Conservation (phyloP, 1,284 basidiomycete species). For the Leccinum idahoense region DNA sequence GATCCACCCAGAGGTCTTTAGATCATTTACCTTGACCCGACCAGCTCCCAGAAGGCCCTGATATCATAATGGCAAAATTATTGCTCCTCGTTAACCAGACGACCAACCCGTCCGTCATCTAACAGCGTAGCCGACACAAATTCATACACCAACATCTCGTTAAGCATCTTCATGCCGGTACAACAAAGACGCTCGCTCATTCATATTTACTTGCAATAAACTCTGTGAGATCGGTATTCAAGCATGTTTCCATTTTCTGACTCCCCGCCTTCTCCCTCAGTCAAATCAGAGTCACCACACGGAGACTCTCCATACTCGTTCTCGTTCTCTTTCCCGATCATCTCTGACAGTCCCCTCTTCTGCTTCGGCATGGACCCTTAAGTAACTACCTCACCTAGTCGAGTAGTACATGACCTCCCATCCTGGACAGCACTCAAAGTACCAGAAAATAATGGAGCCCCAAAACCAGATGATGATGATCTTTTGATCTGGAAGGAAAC, state of each 20-base stretch:
- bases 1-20: not conserved
- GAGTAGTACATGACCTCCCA: slow-evolving; percentile 17
- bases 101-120: not conserved
- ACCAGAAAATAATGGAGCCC: not conserved
- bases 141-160: slow-evolving; percentile 48
- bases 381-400: not conserved
- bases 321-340: slow-evolving; percentile 19
- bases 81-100: slow-evolving; percentile 36
- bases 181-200: too few species aligned
- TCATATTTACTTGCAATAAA: too few species aligned
- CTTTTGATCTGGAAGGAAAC: not conserved
- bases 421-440: slow-evolving; percentile 24
- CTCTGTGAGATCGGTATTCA: too few species aligned
- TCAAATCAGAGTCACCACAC: slow-evolving; percentile 28
- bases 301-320: slow-evolving; percentile 21
- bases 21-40: slow-evolving; percentile 4
- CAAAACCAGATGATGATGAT: slow-evolving; percentile 12
- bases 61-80: slow-evolving; percentile 53
- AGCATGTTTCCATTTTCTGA: not conserved
- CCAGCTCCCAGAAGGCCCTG: slow-evolving; percentile 46
- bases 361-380: slow-evolving; percentile 28
- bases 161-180: slow-evolving; percentile 55
- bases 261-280: slow-evolving; percentile 13
- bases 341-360: slow-evolving; percentile 7
- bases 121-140: slow-evolving; percentile 34